Base-by-base conservation (phyloP, 108 stramenopile genomes). In the Cyclotella sp. region DNA sequence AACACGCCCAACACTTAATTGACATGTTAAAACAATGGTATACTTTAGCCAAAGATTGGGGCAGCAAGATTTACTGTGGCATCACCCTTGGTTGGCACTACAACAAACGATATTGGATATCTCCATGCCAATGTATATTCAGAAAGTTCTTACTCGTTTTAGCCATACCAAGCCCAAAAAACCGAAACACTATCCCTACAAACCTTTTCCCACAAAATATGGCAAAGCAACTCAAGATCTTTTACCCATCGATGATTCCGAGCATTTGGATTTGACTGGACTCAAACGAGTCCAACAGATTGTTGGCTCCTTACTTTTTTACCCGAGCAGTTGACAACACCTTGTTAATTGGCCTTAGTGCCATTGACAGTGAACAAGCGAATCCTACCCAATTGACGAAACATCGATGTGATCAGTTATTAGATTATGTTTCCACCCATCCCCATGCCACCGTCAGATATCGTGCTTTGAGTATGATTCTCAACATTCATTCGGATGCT, bases 81-180 rank as follows among this genome's bases (percentile, higher is more conserved):
- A 40, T 72, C 29, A 64, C 41, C 3, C 40, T 75, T 13, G 29
- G 40, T 39, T 75, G 74, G 64, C 15, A 74, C 26, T 74, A 74
- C 29, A 28, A 30, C 39, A 57, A 39, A 15, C 21, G 74, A 29
- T 8, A 10, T 16, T 79, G 9, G 82, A 83, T 61, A 63, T 79
- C 0, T 84, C 85, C 19, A 77, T 86, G 80, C 88, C 88, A 19
- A 81, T 74, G 12, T 89, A 83, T 40, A 66, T 89, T 29, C 8
- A 26, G 21, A 60, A 60, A 34, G 59, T 60, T 29, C 28, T 60
- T 6, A 7, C 9, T 28, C 59, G 59, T 15, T 60, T 60, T 29
- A 28, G 30, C 7, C 59, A 60, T 28, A 27, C 26, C 27, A 34
- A 60, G 30, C 59, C 59, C 3, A 11, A 28, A 9, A 60, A 60